Percentiles rank a stretch among this genome's conserved stretches.
phyloP scores from a whole-genome alignment of 2,329 filamentous ascomycete genomes.

The Aspergillus novofumigatus region DNA sequence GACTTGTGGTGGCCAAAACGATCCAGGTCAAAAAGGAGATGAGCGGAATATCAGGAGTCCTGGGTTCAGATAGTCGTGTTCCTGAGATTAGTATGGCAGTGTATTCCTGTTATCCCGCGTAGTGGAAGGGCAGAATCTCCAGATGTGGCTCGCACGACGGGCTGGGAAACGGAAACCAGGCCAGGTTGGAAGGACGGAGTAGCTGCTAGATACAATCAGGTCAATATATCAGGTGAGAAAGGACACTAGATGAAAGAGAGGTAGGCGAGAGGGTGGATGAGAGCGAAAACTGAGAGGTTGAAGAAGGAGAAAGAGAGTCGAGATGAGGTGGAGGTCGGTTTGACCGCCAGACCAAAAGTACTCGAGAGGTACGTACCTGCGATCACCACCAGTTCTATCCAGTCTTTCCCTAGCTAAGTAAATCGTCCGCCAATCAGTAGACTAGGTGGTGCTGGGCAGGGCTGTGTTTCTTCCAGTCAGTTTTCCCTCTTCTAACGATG shows the following conservation, averaged over 20 bases:
- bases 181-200: not conserved
- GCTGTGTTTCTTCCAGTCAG: not conserved
- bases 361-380: conserved; percentile 12
- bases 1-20: not conserved
- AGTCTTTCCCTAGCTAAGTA: not conserved
- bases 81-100: conserved; percentile 1
- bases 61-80: conserved; percentile 3
- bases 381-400: not conserved
- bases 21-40: not conserved
- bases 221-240: conserved; percentile 6
- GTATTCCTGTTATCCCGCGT: conserved; percentile 2
- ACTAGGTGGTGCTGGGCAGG: not conserved
- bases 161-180: not conserved
- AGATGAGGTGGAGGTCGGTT: not conserved
- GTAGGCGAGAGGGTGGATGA: not conserved
- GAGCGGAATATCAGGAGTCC: not conserved
- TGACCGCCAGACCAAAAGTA: conserved; percentile 13
- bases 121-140: conserved; percentile 2
- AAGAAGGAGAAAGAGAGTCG: not conserved
- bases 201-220: conserved; percentile 3
- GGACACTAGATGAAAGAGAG: conserved; percentile 3
- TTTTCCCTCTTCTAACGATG: not conserved
- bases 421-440: not conserved
- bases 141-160: conserved; percentile 6
- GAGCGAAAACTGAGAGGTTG: not conserved